Evolutionary conservation across 441 rosid genomes (phyloP).

Genomic region (Viola pubescens): DNA sequence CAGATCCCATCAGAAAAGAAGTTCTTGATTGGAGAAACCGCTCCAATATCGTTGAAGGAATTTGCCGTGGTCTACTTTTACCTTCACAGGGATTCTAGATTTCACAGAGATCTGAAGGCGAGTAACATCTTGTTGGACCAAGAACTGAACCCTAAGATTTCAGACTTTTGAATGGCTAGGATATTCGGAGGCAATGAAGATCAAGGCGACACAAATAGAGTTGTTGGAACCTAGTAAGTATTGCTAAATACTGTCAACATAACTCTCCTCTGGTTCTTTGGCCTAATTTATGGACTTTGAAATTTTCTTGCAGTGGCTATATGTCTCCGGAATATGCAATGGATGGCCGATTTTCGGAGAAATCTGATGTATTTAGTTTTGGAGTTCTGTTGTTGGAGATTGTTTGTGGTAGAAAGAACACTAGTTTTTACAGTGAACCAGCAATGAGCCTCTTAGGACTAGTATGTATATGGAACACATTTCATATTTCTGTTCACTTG

Average conservation of each 20-base stretch:
- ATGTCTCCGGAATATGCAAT: slow-evolving; percentile 20
- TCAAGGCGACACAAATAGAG: slow-evolving; percentile 42
- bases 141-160: slow-evolving; percentile 49
- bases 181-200: slow-evolving; percentile 36
- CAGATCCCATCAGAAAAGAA: slow-evolving; percentile 27
- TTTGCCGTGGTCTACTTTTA: slow-evolving; percentile 61
- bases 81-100: too few species aligned
- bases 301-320: too few species aligned
- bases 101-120: too few species aligned
- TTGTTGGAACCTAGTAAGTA: slow-evolving; percentile 24
- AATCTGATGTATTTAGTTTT: too few species aligned
- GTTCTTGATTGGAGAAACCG: slow-evolving; percentile 43
- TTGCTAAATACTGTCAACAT: background rate
- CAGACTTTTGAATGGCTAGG: slow-evolving; percentile 31
- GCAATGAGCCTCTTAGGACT: slow-evolving; percentile 33
- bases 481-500: background rate
- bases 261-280: background rate
- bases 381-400: slow-evolving; percentile 11
- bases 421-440: slow-evolving; percentile 29
- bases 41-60: slow-evolving; percentile 41
- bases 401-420: slow-evolving; percentile 48
- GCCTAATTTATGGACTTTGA: background rate
- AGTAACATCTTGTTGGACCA: slow-evolving; percentile 22
- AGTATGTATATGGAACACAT: slow-evolving; percentile 25
- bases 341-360: slow-evolving; percentile 20